These are phyloP conservation scores for Breynia disticha DNA, from an alignment of 441 rosid species.

Conservation along the genomic window DNA sequence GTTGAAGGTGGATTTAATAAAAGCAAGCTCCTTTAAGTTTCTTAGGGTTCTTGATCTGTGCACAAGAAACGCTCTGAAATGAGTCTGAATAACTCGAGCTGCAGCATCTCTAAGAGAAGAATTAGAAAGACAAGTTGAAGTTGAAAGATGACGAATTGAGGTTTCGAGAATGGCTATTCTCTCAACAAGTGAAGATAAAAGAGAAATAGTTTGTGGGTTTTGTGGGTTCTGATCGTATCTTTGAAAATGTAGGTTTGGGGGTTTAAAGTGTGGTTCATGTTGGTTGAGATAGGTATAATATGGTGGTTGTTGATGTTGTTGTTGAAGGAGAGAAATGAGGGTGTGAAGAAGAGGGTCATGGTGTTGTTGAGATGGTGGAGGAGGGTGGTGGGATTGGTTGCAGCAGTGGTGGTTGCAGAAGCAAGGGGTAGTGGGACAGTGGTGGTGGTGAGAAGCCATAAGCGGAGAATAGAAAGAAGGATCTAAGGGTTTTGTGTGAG, in stretches of 20 bases:
- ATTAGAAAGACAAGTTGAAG: constrained; percentile 10
- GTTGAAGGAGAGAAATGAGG: constrained; percentile 32
- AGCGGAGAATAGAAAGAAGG: too few species aligned
- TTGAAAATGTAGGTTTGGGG: constrained; percentile 10
- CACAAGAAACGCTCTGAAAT: constrained; percentile 68
- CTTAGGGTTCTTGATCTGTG: constrained; percentile 70
- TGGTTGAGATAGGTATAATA: constrained; percentile 9
- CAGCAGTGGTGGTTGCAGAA: constrained; percentile 7
- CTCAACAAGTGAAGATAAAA: constrained; percentile 54
- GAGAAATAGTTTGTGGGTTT: constrained; percentile 16
- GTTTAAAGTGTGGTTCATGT: constrained; percentile 9
- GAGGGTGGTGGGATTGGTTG: constrained; percentile 2
- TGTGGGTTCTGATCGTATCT: constrained; percentile 17
- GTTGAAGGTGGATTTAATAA: constrained; percentile 48
- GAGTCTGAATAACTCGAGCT: constrained; percentile 74
- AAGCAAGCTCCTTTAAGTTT: constrained; percentile 69
- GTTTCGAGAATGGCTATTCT: constrained; percentile 67
- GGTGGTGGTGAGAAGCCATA: constrained; percentile 44
- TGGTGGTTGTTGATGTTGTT: constrained; percentile 18
- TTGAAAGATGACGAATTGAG: constrained; percentile 36
- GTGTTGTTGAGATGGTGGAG: constrained; percentile 9
- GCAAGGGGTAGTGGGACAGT: constrained; percentile 14
- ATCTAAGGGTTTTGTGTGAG: too few species aligned
- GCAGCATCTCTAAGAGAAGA: constrained; percentile 56
- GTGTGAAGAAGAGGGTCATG: constrained; percentile 47